Percentiles rank a stretch among this genome's conserved stretches.
phyloP scores from a whole-genome alignment of 495 filamentous ascomycete genomes.

The Lasiosphaeria ovina region DNA sequence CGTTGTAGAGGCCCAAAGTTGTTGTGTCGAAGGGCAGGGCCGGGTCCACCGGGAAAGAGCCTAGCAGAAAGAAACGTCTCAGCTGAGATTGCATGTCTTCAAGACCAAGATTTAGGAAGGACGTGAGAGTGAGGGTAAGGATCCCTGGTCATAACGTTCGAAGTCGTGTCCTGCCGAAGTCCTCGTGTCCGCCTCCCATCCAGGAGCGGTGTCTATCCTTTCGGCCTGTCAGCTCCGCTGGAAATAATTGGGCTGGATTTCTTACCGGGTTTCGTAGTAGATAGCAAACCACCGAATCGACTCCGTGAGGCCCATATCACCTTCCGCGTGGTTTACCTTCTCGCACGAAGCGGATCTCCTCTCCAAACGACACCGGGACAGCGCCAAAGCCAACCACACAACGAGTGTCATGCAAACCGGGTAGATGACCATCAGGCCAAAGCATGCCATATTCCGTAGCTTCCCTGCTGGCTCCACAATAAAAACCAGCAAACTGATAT shows the following conservation, averaged over 20 bases:
- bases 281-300: background rate
- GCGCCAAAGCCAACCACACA: slow-evolving; percentile 4
- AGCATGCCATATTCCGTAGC: slow-evolving; percentile 2
- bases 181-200: background rate
- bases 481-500: slow-evolving; percentile 2
- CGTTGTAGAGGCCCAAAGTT: no score
- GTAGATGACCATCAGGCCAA: slow-evolving; percentile 5
- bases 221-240: background rate
- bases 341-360: slow-evolving; percentile 10
- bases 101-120: no score
- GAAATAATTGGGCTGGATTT: background rate
- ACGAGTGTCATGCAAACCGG: slow-evolving; percentile 2
- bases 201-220: background rate
- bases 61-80: no score
- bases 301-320: background rate
- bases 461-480: slow-evolving; percentile 2
- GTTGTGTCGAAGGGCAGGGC: no score
- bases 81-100: no score
- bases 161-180: background rate
- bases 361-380: slow-evolving; percentile 6
- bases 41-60: no score
- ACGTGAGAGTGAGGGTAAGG: no score
- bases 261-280: background rate
- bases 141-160: background rate
- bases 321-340: slow-evolving; percentile 9